Conservation (phyloP, 176 grass and related monocot species). For the Carex littledalei region DNA sequence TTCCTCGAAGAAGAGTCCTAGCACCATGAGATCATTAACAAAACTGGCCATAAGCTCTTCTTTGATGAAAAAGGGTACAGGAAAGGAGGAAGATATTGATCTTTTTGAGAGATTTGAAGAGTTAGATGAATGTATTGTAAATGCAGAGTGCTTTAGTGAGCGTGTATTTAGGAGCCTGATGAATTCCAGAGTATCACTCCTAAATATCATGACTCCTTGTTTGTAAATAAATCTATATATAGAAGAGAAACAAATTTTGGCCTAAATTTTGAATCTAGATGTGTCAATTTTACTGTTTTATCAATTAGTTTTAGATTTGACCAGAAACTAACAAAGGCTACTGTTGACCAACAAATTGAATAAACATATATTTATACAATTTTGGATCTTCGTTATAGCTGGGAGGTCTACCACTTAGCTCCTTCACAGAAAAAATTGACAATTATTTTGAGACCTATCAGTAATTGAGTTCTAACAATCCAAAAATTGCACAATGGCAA, state of each 20-base stretch:
- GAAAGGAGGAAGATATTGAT: not conserved
- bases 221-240: conserved; percentile 12
- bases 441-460: not conserved
- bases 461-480: not conserved
- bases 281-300: not conserved
- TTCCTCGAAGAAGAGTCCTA: not conserved
- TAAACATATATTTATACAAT: not conserved
- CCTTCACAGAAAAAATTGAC: not conserved
- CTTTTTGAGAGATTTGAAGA: not conserved
- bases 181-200: not conserved
- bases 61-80: not conserved
- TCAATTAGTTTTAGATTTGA: not conserved
- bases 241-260: not conserved
- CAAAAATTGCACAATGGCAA: not conserved
- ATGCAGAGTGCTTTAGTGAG: not conserved
- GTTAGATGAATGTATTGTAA: not conserved
- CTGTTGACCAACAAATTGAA: not conserved
- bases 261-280: not conserved
- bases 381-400: not conserved
- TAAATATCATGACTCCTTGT: conserved; percentile 12
- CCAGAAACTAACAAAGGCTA: not conserved
- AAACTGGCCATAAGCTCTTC: not conserved
- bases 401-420: not conserved
- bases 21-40: not conserved
- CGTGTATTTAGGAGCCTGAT: conserved; percentile 2